These are phyloP conservation scores for Candida patagonica DNA, from an alignment of 805 yeast species.

Conservation along the genomic window DNA sequence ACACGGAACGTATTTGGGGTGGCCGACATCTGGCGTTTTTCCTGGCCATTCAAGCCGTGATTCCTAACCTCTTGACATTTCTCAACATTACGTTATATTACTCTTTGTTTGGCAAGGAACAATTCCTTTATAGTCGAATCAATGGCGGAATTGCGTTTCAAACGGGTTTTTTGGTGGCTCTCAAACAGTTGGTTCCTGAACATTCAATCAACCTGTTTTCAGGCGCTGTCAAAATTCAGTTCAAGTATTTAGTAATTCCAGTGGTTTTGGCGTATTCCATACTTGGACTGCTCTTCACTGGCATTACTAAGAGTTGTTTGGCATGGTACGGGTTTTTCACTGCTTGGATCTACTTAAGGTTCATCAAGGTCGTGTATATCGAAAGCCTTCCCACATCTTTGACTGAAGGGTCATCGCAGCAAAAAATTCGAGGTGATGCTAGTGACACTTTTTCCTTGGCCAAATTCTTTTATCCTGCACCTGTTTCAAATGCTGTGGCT, in stretches of 20 bases:
- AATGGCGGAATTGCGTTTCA: constrained; percentile 47
- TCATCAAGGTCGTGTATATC: constrained; percentile 50
- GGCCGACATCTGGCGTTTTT: constrained; percentile 42
- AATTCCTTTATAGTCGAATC: constrained; percentile 20
- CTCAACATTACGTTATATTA: constrained; percentile 23
- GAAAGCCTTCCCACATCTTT: constrained; percentile 35
- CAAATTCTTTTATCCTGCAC: constrained; percentile 67
- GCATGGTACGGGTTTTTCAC: constrained; percentile 43
- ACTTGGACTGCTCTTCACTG: constrained; percentile 19
- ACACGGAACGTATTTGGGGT: constrained; percentile 61
- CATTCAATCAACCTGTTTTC: constrained; percentile 44
- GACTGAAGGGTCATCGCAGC: constrained; percentile 11
- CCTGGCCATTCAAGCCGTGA: constrained; percentile 30
- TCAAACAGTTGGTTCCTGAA: constrained; percentile 59
- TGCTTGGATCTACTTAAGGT: constrained; percentile 72
- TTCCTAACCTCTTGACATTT: constrained; percentile 30
- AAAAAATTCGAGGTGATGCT: constrained; percentile 65
- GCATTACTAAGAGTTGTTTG: constrained; percentile 13
- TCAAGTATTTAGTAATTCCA: constrained; percentile 34
- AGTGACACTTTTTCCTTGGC: constrained; percentile 80
- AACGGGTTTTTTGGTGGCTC: constrained; percentile 51
- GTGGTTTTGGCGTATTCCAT: constrained; percentile 25
- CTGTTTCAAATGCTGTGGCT: constrained; percentile 36
- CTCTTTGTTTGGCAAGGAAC: constrained; percentile 14
- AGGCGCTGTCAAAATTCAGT: constrained; percentile 35